Evolutionary conservation across 2,329 filamentous ascomycete genomes (phyloP).

Genomic region (Leptographium radiaticola): DNA sequence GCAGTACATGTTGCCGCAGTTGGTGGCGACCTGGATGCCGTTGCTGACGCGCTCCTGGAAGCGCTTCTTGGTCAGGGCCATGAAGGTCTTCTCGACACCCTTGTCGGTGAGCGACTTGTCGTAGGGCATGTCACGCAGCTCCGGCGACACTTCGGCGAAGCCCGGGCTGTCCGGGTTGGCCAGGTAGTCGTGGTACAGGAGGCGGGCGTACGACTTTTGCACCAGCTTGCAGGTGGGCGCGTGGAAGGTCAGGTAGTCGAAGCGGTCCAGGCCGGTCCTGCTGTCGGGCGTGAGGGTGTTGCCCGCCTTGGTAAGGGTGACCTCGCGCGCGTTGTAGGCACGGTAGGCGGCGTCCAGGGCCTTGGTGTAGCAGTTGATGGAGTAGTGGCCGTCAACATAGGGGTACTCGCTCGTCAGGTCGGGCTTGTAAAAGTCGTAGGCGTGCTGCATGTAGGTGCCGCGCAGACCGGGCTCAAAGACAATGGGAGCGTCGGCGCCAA

Average conservation of each 20-base stretch:
- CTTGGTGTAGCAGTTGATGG: constrained; percentile 67
- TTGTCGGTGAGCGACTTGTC: constrained; percentile 69
- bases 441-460: constrained; percentile 69
- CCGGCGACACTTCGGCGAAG: constrained; percentile 63
- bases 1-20: constrained; percentile 59
- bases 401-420: constrained; percentile 80
- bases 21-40: constrained; percentile 61
- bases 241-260: constrained; percentile 76
- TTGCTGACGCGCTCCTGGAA: constrained; percentile 68
- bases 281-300: constrained; percentile 40
- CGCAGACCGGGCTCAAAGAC: constrained; percentile 68
- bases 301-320: constrained; percentile 29
- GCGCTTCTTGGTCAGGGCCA: constrained; percentile 71
- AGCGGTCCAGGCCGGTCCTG: constrained; percentile 61
- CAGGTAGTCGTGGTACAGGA: constrained; percentile 79
- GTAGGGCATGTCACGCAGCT: constrained; percentile 68
- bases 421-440: constrained; percentile 86
- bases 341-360: constrained; percentile 72
- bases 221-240: constrained; percentile 80
- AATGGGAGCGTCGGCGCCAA: constrained; percentile 66
- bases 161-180: constrained; percentile 50
- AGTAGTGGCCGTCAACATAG: constrained; percentile 74
- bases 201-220: constrained; percentile 69
- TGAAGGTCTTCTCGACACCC: constrained; percentile 75
- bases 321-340: constrained; percentile 65